Conservation (phyloP, 768 basidiomycete species). For the Lepiota brunneoincarnata region DNA sequence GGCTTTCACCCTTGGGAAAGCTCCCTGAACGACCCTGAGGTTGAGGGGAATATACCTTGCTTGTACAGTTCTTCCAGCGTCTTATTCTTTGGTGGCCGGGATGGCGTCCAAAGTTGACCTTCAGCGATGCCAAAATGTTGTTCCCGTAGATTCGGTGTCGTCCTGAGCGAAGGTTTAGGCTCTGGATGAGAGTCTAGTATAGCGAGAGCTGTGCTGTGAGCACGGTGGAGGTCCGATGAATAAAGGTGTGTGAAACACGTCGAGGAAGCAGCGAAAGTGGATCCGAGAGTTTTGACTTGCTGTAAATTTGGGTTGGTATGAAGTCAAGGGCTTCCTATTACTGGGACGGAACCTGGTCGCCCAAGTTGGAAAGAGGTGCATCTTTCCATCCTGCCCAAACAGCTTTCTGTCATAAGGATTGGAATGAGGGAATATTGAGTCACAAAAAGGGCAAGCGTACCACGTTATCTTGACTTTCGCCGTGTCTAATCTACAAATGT, state of each 20-base stretch:
- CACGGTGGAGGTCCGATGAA: constrained; percentile 66
- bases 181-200: constrained; percentile 47
- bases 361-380: constrained; percentile 69
- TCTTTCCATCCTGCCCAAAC: constrained; percentile 82
- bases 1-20: constrained; percentile 68
- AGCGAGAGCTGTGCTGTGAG: constrained; percentile 57
- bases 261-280: constrained; percentile 39
- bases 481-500: constrained; percentile 57
- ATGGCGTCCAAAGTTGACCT: constrained; percentile 50
- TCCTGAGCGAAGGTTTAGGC: constrained; percentile 51
- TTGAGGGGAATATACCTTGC: constrained; percentile 53
- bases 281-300: constrained; percentile 64
- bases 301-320: constrained; percentile 17
- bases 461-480: constrained; percentile 68
- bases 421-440: background rate
- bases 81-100: constrained; percentile 21
- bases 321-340: background rate
- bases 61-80: constrained; percentile 44
- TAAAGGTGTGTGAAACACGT: constrained; percentile 56
- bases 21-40: constrained; percentile 41
- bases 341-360: constrained; percentile 31
- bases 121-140: constrained; percentile 74
- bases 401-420: constrained; percentile 22
- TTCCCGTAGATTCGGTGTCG: constrained; percentile 61
- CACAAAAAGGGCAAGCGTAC: constrained; percentile 28